Evolutionary conservation across 257 asterid genomes (phyloP), one percentile per base, ranked within the genome.

Genomic region (Henckelia pumila): DNA sequence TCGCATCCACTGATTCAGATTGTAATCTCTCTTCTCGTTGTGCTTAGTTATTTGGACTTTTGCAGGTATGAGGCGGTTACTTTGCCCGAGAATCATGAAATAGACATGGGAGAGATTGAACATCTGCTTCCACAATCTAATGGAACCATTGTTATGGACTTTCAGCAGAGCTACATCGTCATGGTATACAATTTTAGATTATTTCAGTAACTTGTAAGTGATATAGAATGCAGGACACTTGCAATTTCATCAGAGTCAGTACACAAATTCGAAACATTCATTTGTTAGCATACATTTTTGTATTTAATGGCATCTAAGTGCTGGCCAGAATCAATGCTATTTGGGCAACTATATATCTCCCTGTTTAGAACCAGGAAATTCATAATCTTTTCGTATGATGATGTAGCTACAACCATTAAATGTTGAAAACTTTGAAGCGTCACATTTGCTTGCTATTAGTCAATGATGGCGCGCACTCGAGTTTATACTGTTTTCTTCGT

Each of bases 31-130:
- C 16, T 32, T 35, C 21, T 32, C 35, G 53, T 72, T 67, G 2
- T 17, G 59, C 50, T 28, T 47, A 35, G 26, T 6, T 25, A 30
- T 37, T 59, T 29, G 44, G 49, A 47, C 19, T n/a, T 67, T 30
- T 72, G 76, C 62, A 89, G 99, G 79, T 69, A 70, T 75, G 86
- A 75, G 66, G 67, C 89, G 61, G 80, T 85, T 70, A 88, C 92
- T 17, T 74, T 84, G 82, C 89, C 95, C 40, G 84, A 76, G 33
- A 84, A 79, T 73, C 72, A 33, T 55, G 85, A 77, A 49, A 84
- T 87, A 59, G 95, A 88, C 71, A 79, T 77, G 64, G 85, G 78
- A 40, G 94, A 85, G 71, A 78, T 71, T 32, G 92, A 88, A 62
- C 87, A 76, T 30, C 69, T 84, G 0, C 70, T 85, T 70, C 84